Evolutionary conservation across 1,284 basidiomycete genomes (phyloP).

Genomic region (Ustanciosporium gigantosporum): DNA sequence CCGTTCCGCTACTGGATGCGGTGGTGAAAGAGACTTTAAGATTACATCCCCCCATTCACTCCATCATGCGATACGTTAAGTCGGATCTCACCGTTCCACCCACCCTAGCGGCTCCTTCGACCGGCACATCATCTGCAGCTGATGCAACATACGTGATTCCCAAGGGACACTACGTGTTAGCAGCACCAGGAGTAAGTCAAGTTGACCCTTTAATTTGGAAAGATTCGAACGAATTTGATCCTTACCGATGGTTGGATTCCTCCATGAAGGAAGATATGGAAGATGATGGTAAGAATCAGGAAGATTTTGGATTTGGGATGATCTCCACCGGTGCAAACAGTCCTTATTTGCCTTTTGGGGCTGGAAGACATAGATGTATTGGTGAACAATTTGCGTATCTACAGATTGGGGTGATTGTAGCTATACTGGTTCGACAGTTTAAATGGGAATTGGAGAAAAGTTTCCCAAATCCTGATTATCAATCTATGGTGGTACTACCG

Average conservation of each 20-base stretch:
- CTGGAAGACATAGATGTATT: constrained; percentile 85
- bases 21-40: constrained; percentile 91
- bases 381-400: constrained; percentile 97
- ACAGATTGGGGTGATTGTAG: constrained; percentile 83
- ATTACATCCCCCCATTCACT: constrained; percentile 58
- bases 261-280: constrained; percentile 62
- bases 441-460: constrained; percentile 70
- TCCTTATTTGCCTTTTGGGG: constrained; percentile 90
- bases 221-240: constrained; percentile 69
- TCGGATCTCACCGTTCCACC: constrained; percentile 80
- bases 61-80: constrained; percentile 78
- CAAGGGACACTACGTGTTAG: constrained; percentile 86
- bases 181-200: constrained; percentile 85
- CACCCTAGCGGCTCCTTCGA: constrained; percentile 66
- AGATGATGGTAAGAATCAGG: constrained; percentile 72
- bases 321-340: constrained; percentile 64
- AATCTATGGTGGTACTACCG: constrained; percentile 75
- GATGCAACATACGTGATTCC: constrained; percentile 76
- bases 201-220: constrained; percentile 83
- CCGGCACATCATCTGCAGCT: constrained; percentile 21
- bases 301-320: constrained; percentile 89
- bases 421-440: constrained; percentile 76
- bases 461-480: constrained; percentile 83
- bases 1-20: constrained; percentile 79
- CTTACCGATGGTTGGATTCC: constrained; percentile 77